Conservation (phyloP, 768 basidiomycete genomes). For the Tricholoma sp. region DNA sequence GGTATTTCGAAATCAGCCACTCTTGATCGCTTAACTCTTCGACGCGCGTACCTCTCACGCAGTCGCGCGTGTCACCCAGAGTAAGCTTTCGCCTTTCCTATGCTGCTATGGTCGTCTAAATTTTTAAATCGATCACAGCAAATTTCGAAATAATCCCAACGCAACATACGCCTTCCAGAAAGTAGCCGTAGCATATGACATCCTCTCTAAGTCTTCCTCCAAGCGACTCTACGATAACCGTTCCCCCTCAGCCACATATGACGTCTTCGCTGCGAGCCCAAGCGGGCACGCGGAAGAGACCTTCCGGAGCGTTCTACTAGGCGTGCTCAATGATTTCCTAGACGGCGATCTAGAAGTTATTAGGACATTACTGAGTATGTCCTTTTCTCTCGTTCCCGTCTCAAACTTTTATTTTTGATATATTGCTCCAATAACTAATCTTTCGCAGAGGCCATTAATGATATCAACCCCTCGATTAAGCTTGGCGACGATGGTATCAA, state of each 20-base stretch:
- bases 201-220: conserved; percentile 68
- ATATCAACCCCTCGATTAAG: conserved; percentile 72
- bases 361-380: conserved; percentile 66
- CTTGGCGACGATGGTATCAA: conserved; percentile 78
- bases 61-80: conserved; percentile 84
- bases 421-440: not conserved
- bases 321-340: conserved; percentile 76
- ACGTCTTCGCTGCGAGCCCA: conserved; percentile 51
- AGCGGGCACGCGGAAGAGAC: conserved; percentile 71
- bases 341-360: conserved; percentile 88
- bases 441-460: conserved; percentile 61
- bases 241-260: conserved; percentile 39
- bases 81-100: conserved; percentile 37
- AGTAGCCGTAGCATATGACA: conserved; percentile 78
- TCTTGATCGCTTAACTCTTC: conserved; percentile 57
- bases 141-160: conserved; percentile 71
- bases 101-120: not conserved
- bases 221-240: conserved; percentile 65
- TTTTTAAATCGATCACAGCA: conserved; percentile 39
- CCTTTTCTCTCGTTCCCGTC: not conserved
- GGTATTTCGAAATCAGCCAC: conserved; percentile 48
- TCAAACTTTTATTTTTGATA: not conserved
- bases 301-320: conserved; percentile 64
- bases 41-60: conserved; percentile 71
- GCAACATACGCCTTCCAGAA: conserved; percentile 86